Evolutionary conservation across 2,329 filamentous ascomycete species (phyloP).

Genomic region (Talaromyces sp.): DNA sequence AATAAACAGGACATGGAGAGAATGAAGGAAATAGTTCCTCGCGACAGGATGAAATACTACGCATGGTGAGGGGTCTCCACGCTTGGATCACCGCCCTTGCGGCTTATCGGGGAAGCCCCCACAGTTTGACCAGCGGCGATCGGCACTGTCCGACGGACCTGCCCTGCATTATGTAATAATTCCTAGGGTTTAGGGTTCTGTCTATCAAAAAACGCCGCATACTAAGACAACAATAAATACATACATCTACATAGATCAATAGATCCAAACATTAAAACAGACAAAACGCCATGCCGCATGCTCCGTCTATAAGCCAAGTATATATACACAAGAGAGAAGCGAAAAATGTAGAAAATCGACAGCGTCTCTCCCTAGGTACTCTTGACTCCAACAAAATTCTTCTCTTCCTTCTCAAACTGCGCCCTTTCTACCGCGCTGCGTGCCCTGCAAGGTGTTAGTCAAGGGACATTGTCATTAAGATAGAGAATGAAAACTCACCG

Average conservation of each 20-base stretch:
- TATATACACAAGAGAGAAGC: slow-evolving; percentile 4
- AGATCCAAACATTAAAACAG: neutral
- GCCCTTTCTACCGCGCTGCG: slow-evolving; percentile 51
- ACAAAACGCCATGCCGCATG: slow-evolving; percentile 8
- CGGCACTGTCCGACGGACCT: slow-evolving; percentile 30
- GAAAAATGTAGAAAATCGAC: neutral
- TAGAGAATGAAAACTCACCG: slow-evolving; percentile 26
- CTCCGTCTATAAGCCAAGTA: slow-evolving; percentile 1
- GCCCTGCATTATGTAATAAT: neutral
- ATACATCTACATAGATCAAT: neutral
- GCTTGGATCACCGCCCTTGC: neutral
- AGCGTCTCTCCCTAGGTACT: slow-evolving; percentile 9
- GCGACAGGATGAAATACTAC: neutral
- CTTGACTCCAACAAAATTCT: slow-evolving; percentile 46
- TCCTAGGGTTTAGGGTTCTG: neutral
- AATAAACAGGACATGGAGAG: neutral
- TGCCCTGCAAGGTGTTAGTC: slow-evolving; percentile 32
- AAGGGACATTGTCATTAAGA: slow-evolving; percentile 4
- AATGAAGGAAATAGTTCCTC: neutral
- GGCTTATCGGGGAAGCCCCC: neutral
- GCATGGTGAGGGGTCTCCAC: neutral
- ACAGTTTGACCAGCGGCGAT: slow-evolving; percentile 25
- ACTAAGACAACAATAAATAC: neutral
- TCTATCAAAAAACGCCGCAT: neutral
- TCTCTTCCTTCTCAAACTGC: slow-evolving; percentile 59